These are phyloP conservation scores for Striga asiatica DNA, from an alignment of 257 asterid genomes.

Conservation along the genomic window DNA sequence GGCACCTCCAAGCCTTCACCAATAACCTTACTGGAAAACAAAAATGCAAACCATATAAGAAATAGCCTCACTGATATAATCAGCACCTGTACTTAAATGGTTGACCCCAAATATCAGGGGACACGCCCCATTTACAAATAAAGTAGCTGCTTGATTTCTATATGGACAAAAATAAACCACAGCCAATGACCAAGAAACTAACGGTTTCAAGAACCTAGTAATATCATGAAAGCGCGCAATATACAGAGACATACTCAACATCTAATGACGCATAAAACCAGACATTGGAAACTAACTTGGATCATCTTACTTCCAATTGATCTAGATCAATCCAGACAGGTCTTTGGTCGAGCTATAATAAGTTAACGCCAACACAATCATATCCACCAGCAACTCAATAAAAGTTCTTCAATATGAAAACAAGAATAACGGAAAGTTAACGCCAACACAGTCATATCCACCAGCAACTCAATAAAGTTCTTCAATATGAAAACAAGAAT, in stretches of 20 bases:
- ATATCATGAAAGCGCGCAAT: too few relatives aligned
- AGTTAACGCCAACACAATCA: neutral
- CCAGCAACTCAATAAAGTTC: too few relatives aligned
- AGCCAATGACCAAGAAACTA: neutral
- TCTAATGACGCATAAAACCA: neutral
- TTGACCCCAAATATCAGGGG: neutral
- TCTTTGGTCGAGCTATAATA: too few relatives aligned
- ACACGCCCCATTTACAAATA: neutral
- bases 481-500: neutral
- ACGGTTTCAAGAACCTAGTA: neutral
- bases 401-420: too few relatives aligned
- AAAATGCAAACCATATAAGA: neutral
- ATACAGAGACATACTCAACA: neutral
- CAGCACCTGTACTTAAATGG: neutral
- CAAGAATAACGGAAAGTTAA: too few relatives aligned
- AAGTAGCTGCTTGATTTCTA: conserved; percentile 5
- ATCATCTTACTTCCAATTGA: neutral
- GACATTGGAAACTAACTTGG: neutral
- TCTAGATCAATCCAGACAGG: too few relatives aligned
- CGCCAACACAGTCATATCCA: neutral
- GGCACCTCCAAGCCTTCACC: neutral
- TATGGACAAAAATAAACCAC: neutral
- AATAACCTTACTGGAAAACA: neutral
- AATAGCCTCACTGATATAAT: neutral
- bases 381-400: too few relatives aligned